Evolutionary conservation across 2,329 filamentous ascomycete genomes (phyloP), one percentile per base, ranked within the genome.

Genomic region (Ophiostoma sp.): DNA sequence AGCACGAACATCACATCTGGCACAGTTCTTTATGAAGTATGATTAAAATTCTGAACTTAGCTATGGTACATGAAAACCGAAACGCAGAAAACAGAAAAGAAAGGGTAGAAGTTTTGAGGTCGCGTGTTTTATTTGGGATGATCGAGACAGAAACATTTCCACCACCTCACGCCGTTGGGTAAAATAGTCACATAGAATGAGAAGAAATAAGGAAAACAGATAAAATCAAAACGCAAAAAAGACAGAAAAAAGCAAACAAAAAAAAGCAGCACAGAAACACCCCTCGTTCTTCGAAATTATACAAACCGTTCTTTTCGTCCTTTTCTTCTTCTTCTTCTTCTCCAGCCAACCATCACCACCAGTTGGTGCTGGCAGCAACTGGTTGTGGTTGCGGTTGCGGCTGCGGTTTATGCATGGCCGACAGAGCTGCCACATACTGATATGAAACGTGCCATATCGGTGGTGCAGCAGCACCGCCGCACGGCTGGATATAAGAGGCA

Each of bases 11-110:
- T 15, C 42, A 48, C 15, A 48, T 12, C 3, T 48, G 55, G 28
- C 25, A 63, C 57, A 2, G 11, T 8, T 19, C 4, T 22, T 22
- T 69, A 8, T 50, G 15, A 61, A 70, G 39, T 64, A 28, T 71
- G n/a, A 71, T 71, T 71, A 71, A 63, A 63, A 59, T 59, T 52
- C 57, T 39, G 69, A 71, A 64, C 57, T 71, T 69, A 73, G 71
- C 71, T 75, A 75, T 75, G 74, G 55, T 75, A 75, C 73, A 73
- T 74, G 66, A 28, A 68, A 57, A 31, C 33, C 33, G 59, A 42
- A 69, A 68, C 63, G 17, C 42, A 22, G 59, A 31, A 48, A 70
- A n/a, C 52, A 25, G 12, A 42, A 66, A 63, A 28, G 15, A 70
- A 70, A 48, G 48, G 50, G 48, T 55, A 31, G 5, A 31, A 63